Conservation (phyloP, 495 filamentous ascomycete species). For the Aspergillus funiculosus region DNA sequence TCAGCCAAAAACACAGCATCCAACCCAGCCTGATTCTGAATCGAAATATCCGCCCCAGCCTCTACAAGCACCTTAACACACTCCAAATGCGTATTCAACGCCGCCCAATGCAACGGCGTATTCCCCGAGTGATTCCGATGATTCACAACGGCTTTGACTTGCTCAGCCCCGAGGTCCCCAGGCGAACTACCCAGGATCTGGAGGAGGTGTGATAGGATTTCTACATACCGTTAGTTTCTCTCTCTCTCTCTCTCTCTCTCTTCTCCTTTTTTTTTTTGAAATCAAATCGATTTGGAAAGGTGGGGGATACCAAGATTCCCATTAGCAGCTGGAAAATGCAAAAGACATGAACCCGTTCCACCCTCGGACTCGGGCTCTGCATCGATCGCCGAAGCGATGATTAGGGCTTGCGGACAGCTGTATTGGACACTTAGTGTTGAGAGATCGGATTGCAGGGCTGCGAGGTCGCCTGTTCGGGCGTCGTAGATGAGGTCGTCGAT, state of each 20-base stretch:
- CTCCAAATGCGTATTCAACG: slow-evolving; percentile 76
- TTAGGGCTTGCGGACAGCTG: slow-evolving; percentile 41
- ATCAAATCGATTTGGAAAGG: not conserved
- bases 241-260: not conserved
- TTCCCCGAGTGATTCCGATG: slow-evolving; percentile 72
- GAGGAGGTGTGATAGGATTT: slow-evolving; percentile 47
- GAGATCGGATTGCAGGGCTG: slow-evolving; percentile 59
- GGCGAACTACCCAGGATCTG: slow-evolving; percentile 35
- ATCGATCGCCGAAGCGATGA: slow-evolving; percentile 63
- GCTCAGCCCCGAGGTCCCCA: slow-evolving; percentile 9
- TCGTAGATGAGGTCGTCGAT: slow-evolving; percentile 86
- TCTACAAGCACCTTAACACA: slow-evolving; percentile 70
- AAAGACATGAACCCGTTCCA: slow-evolving; percentile 43
- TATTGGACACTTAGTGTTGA: slow-evolving; percentile 52
- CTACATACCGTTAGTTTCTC: slow-evolving; percentile 25
- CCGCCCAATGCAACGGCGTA: slow-evolving; percentile 88
- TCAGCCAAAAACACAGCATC: slow-evolving; percentile 83
- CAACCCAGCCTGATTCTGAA: slow-evolving; percentile 75
- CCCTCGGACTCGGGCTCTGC: slow-evolving; percentile 60
- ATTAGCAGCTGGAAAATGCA: slow-evolving; percentile 90
- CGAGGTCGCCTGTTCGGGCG: slow-evolving; percentile 66
- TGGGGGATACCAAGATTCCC: slow-evolving; percentile 61
- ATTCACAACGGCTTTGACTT: slow-evolving; percentile 48
- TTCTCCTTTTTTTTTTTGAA: not conserved
- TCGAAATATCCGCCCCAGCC: slow-evolving; percentile 65